These are phyloP conservation scores for Mycena leptocephala DNA, from an alignment of 768 basidiomycete species.

Conservation along the genomic window DNA sequence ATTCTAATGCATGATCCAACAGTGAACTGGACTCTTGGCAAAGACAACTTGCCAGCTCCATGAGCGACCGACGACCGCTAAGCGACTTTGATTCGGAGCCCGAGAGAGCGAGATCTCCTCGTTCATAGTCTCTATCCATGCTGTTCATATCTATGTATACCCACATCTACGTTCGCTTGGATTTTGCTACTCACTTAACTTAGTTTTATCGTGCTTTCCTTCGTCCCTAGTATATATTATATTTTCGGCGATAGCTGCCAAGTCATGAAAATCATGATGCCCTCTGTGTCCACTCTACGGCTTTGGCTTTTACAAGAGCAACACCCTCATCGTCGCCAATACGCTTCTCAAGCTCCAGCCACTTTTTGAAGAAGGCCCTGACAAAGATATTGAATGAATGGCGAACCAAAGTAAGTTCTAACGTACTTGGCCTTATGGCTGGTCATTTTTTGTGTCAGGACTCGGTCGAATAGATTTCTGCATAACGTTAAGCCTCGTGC, in stretches of 20 bases:
- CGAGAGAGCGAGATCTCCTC: slow-evolving; percentile 75
- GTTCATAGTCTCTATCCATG: slow-evolving; percentile 61
- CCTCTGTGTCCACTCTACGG: slow-evolving; percentile 91
- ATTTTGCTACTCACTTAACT: slow-evolving; percentile 43
- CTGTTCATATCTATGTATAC: slow-evolving; percentile 56
- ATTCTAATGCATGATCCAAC: slow-evolving; percentile 48
- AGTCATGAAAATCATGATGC: slow-evolving; percentile 59
- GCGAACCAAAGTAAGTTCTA: slow-evolving; percentile 3
- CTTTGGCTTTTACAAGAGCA: slow-evolving; percentile 87
- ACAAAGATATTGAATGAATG: slow-evolving; percentile 23
- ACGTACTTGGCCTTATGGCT: slow-evolving; percentile 96
- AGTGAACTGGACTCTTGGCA: slow-evolving; percentile 92
- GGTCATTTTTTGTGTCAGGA: slow-evolving; percentile 89
- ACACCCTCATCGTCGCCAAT: slow-evolving; percentile 92
- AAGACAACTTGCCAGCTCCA: slow-evolving; percentile 85
- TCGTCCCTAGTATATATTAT: slow-evolving; percentile 38
- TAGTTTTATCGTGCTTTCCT: slow-evolving; percentile 43
- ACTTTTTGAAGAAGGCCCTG: slow-evolving; percentile 98
- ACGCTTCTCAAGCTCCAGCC: slow-evolving; percentile 90
- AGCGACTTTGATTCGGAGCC: slow-evolving; percentile 81
- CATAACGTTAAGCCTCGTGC: background rate
- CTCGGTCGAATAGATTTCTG: slow-evolving; percentile 91
- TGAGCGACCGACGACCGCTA: slow-evolving; percentile 80
- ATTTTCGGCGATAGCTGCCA: slow-evolving; percentile 38
- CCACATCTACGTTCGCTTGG: slow-evolving; percentile 51